These are phyloP conservation scores for Camellia oleifera DNA, from an alignment of 179 eudicot species.

Conservation along the genomic window DNA sequence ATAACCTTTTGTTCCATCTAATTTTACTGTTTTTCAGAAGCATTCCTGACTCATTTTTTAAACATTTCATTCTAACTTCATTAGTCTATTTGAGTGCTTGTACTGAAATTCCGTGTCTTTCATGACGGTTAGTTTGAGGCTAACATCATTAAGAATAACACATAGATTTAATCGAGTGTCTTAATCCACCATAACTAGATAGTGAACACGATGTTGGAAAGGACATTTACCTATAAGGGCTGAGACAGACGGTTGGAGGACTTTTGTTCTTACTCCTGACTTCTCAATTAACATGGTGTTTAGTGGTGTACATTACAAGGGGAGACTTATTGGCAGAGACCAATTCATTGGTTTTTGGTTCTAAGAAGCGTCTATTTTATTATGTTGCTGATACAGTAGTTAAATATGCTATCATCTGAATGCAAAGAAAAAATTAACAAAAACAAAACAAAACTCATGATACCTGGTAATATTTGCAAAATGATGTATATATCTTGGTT, in stretches of 20 bases:
- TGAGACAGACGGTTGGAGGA: constrained; percentile 5
- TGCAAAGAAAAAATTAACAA: not conserved
- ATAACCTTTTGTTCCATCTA: constrained; percentile 66
- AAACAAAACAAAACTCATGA: no score
- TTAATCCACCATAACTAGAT: constrained; percentile 13
- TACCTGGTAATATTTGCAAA: not conserved
- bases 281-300: not conserved
- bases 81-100: constrained; percentile 33
- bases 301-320: not conserved
- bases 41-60: constrained; percentile 47
- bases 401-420: constrained; percentile 10
- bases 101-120: constrained; percentile 40
- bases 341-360: not conserved
- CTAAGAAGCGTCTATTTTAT: constrained; percentile 8
- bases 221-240: not conserved
- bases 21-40: constrained; percentile 55
- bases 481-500: constrained; percentile 6
- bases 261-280: constrained; percentile 9
- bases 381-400: constrained; percentile 8
- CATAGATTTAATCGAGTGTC: constrained; percentile 32
- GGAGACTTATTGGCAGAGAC: not conserved
- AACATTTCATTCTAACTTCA: constrained; percentile 45
- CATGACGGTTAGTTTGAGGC: constrained; percentile 60
- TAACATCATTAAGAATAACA: constrained; percentile 47
- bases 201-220: not conserved